Conservation (phyloP, 192 early-diverging fungal species). For the Coemansia sp. region DNA sequence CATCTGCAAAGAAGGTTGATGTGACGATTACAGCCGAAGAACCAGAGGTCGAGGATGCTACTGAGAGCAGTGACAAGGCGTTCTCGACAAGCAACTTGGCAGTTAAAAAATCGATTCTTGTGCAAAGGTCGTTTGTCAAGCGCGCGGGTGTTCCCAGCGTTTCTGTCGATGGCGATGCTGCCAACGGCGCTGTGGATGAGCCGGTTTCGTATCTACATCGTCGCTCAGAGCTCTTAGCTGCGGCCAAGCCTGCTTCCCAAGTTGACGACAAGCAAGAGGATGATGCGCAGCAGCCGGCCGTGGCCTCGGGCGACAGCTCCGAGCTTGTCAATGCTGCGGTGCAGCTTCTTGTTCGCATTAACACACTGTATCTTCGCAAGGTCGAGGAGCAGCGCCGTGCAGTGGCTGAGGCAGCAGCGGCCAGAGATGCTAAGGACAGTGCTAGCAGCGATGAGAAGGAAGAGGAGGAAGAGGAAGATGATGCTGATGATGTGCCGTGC, state of each 20-base stretch:
- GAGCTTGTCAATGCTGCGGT: conserved; percentile 34
- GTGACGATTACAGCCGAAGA: conserved; percentile 11
- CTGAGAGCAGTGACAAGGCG: conserved; percentile 16
- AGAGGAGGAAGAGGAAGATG: too few species aligned
- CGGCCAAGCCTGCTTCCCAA: conserved; percentile 2
- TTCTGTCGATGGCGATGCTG: not conserved
- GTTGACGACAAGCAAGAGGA: not conserved
- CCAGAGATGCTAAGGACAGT: not conserved
- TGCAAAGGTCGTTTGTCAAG: conserved; percentile 43
- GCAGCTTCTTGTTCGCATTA: conserved; percentile 48
- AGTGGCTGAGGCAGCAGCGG: not conserved
- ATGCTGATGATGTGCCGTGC: conserved; percentile 1
- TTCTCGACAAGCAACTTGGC: conserved; percentile 20
- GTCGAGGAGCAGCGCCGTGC: conserved; percentile 18
- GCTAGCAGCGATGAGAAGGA: conserved; percentile 2
- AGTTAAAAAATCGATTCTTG: conserved; percentile 33
- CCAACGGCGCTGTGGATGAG: conserved; percentile 21
- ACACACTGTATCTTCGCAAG: conserved; percentile 45
- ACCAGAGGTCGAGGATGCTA: conserved; percentile 48
- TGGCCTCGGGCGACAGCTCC: not conserved
- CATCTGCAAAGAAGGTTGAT: not conserved
- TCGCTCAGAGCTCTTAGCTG: conserved; percentile 29
- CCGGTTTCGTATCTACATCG: conserved; percentile 51
- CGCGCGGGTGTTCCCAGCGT: not conserved
- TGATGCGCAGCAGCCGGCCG: not conserved